These are phyloP conservation scores for Aspergillus quadricinctus DNA, from an alignment of 2,329 filamentous ascomycete species.

Conservation along the genomic window DNA sequence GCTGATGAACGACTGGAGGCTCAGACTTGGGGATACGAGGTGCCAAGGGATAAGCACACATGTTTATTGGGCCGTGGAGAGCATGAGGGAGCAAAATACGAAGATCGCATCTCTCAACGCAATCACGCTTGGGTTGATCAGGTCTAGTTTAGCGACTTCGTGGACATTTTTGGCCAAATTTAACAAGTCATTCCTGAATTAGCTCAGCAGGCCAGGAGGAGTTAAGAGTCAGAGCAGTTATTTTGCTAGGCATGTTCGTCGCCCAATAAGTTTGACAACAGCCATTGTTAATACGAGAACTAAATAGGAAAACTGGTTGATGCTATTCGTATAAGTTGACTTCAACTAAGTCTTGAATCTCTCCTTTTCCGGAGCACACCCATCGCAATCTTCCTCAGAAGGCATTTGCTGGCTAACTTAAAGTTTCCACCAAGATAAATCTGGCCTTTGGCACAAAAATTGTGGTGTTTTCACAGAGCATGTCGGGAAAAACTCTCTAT, in stretches of 20 bases:
- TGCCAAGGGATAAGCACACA: not conserved
- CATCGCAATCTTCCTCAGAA: not conserved
- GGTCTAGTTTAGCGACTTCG: not conserved
- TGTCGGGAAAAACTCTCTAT: too few species aligned
- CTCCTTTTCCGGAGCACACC: too few species aligned
- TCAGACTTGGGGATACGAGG: not conserved
- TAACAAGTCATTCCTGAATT: too few species aligned
- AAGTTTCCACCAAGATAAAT: not conserved
- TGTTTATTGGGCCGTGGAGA: not conserved
- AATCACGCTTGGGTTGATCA: not conserved
- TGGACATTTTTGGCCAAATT: not conserved
- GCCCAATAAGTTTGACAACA: not conserved
- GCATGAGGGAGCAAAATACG: not conserved
- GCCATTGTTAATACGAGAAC: not conserved
- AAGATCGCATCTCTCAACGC: not conserved
- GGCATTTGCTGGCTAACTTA: not conserved
- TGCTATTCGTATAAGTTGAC: not conserved
- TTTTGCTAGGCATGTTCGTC: not conserved
- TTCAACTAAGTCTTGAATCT: not conserved
- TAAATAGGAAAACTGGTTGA: not conserved
- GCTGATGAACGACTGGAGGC: not conserved
- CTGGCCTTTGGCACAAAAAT: too few species aligned
- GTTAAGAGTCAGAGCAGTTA: not conserved
- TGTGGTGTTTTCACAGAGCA: too few species aligned
- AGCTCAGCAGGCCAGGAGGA: not conserved